These are phyloP conservation scores for Mycena vitilis DNA, from an alignment of 768 basidiomycete genomes.

Conservation along the genomic window DNA sequence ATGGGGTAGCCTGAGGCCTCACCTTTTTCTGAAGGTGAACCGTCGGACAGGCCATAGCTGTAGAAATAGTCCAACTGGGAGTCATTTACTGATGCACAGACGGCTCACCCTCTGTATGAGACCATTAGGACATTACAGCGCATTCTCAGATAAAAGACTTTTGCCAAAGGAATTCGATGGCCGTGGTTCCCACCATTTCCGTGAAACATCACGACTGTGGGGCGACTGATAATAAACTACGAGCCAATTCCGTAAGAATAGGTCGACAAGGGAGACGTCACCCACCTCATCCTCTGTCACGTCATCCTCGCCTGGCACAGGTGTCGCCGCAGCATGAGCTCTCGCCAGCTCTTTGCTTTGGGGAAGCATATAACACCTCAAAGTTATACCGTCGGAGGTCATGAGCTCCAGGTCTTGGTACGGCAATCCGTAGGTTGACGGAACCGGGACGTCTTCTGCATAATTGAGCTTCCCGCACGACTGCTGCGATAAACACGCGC, in stretches of 20 bases:
- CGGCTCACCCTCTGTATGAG: slow-evolving; percentile 87
- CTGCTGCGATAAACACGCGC: slow-evolving; percentile 15
- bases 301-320: slow-evolving; percentile 50
- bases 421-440: slow-evolving; percentile 75
- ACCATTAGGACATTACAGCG: slow-evolving; percentile 95
- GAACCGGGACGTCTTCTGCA: slow-evolving; percentile 73
- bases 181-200: slow-evolving; percentile 91
- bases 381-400: slow-evolving; percentile 76
- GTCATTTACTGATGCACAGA: background rate
- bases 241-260: background rate
- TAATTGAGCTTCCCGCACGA: slow-evolving; percentile 26
- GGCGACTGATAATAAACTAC: slow-evolving; percentile 65
- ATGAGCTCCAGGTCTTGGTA: slow-evolving; percentile 81
- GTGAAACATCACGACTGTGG: slow-evolving; percentile 94
- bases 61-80: slow-evolving; percentile 8
- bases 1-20: slow-evolving; percentile 24
- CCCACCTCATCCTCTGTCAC: slow-evolving; percentile 71
- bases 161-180: slow-evolving; percentile 90
- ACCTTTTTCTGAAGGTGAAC: slow-evolving; percentile 89
- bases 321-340: slow-evolving; percentile 45
- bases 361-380: slow-evolving; percentile 83
- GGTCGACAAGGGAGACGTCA: slow-evolving; percentile 6
- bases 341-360: slow-evolving; percentile 65
- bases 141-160: slow-evolving; percentile 83
- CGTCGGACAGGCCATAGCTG: slow-evolving; percentile 92